A percentile compares a stretch with the other conserved stretches of the same genome.
phyloP scores from a whole-genome alignment of 257 asterid genomes.

The Voacanga thouarsii region DNA sequence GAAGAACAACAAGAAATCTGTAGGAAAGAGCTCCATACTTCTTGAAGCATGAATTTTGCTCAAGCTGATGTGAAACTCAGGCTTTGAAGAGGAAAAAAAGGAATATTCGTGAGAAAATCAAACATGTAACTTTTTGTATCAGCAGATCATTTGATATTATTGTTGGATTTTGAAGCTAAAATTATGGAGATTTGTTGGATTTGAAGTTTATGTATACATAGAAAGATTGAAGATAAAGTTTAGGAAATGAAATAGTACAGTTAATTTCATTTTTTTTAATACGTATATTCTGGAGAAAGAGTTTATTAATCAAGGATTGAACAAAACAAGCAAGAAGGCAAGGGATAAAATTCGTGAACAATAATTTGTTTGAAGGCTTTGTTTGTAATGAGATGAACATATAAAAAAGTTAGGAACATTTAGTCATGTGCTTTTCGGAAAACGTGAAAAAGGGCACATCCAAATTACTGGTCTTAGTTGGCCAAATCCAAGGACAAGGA shows the following conservation, averaged over 20 bases:
- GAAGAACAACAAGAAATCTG: too few species aligned
- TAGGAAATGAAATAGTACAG: neutral
- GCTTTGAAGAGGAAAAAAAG: neutral
- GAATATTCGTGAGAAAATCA: neutral
- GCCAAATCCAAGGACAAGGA: neutral
- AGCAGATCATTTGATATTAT: neutral
- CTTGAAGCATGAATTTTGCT: too few species aligned
- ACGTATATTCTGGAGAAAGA: too few species aligned
- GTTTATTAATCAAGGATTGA: neutral
- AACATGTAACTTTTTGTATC: neutral
- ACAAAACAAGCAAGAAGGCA: neutral
- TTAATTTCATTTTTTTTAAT: too few species aligned
- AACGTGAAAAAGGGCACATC: neutral
- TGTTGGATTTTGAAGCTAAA: too few species aligned
- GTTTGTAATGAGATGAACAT: neutral
- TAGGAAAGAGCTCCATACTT: too few species aligned
- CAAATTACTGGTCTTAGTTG: neutral
- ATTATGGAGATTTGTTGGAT: too few species aligned
- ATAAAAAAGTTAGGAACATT: neutral
- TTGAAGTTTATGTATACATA: too few species aligned
- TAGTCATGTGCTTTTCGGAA: conserved; percentile 7
- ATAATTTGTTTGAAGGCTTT: neutral
- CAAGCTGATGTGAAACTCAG: neutral
- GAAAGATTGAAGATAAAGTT: too few species aligned
- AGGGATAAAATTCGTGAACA: too few species aligned